Evolutionary conservation across 2,329 filamentous ascomycete species (phyloP).

Genomic region (Remersonia thermophila): DNA sequence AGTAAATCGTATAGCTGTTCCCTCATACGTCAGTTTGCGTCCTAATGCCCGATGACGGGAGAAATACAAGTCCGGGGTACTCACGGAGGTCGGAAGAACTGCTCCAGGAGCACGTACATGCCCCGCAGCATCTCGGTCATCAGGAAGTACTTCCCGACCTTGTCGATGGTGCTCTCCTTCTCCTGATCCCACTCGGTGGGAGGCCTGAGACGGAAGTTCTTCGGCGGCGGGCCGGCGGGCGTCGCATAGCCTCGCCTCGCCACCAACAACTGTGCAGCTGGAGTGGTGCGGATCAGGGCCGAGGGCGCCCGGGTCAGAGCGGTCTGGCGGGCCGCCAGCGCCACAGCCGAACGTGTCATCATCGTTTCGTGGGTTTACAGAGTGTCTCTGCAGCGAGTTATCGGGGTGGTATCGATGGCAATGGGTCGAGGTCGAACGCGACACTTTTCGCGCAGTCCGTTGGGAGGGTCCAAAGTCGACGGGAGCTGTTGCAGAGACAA

Average conservation of each 20-base stretch:
- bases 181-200: constrained; percentile 71
- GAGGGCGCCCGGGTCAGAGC: constrained; percentile 4
- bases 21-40: constrained; percentile 2
- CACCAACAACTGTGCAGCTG: constrained; percentile 7
- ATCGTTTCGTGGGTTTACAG: constrained; percentile 8
- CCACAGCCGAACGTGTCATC: constrained; percentile 13
- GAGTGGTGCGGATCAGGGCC: constrained; percentile 5
- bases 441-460: constrained; percentile 4
- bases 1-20: constrained; percentile 91
- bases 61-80: constrained; percentile 28
- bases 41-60: not conserved
- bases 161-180: constrained; percentile 65
- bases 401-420: not conserved
- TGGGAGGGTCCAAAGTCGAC: not conserved
- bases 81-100: constrained; percentile 96
- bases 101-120: constrained; percentile 96
- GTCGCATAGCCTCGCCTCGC: constrained; percentile 42
- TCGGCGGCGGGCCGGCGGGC: constrained; percentile 65
- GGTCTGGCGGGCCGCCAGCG: constrained; percentile 13
- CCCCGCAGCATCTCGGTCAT: constrained; percentile 90
- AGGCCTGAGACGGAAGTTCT: constrained; percentile 65
- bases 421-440: not conserved
- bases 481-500: too few relatives aligned
- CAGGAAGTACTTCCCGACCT: constrained; percentile 86
- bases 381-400: not conserved